A percentile compares a stretch with the other conserved stretches of the same genome.
phyloP scores from a whole-genome alignment of 2,329 filamentous ascomycete species.

The Colletotrichum liaoningense region DNA sequence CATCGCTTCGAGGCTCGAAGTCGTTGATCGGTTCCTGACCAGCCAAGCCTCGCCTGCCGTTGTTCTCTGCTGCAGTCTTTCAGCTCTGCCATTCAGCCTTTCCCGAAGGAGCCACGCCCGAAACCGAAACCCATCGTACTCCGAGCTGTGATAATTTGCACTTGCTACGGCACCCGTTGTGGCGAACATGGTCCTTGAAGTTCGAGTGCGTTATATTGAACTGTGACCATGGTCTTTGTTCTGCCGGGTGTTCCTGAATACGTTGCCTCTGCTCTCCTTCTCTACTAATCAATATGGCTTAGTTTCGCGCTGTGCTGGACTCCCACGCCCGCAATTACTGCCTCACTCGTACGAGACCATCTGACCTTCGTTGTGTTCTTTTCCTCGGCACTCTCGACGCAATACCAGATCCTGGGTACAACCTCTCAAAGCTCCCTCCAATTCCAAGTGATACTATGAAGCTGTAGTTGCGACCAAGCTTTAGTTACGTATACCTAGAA shows the following conservation, averaged over 20 bases:
- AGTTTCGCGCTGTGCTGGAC: neutral
- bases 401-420: neutral
- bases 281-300: neutral
- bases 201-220: neutral
- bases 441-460: neutral
- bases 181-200: no score
- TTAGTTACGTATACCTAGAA: neutral
- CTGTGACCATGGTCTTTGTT: neutral
- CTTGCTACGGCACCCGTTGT: neutral
- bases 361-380: neutral
- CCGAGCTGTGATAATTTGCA: neutral
- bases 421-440: neutral
- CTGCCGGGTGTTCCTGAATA: neutral
- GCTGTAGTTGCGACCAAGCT: neutral
- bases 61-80: neutral
- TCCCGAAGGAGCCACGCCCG: neutral
- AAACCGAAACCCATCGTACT: neutral
- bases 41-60: neutral
- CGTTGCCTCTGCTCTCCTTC: neutral
- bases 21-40: neutral
- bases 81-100: neutral
- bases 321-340: neutral
- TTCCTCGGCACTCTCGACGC: neutral
- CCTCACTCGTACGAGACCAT: neutral
- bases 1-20: neutral